Evolutionary conservation across 805 yeast genomes (phyloP).

Genomic region (Candida vartiovaarae): DNA sequence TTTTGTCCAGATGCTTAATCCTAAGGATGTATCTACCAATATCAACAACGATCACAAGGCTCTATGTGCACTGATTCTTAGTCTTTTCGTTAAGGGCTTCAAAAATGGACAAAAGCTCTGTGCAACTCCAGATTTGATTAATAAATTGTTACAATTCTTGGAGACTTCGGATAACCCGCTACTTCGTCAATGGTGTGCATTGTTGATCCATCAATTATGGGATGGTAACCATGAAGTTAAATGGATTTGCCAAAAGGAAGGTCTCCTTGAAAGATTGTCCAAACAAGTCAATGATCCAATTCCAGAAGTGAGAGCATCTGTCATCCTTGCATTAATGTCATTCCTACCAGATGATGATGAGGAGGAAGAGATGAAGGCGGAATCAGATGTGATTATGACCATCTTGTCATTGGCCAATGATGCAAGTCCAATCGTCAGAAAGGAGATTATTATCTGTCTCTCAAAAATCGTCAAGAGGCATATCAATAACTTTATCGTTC

Average conservation of each 20-base stretch:
- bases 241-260: slow-evolving; percentile 59
- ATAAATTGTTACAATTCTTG: slow-evolving; percentile 58
- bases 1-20: slow-evolving; percentile 71
- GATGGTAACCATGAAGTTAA: slow-evolving; percentile 66
- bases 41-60: slow-evolving; percentile 72
- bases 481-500: slow-evolving; percentile 68
- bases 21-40: slow-evolving; percentile 24
- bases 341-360: slow-evolving; percentile 46
- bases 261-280: slow-evolving; percentile 49
- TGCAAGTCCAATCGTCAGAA: slow-evolving; percentile 83
- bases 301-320: slow-evolving; percentile 90
- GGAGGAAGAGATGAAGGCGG: slow-evolving; percentile 50
- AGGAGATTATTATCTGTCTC: slow-evolving; percentile 73
- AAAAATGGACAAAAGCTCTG: slow-evolving; percentile 75
- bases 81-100: slow-evolving; percentile 78
- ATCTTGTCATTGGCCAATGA: slow-evolving; percentile 68
- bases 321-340: slow-evolving; percentile 63
- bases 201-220: slow-evolving; percentile 74
- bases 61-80: slow-evolving; percentile 85
- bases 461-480: slow-evolving; percentile 68
- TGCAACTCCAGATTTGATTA: slow-evolving; percentile 63
- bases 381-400: slow-evolving; percentile 60
- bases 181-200: slow-evolving; percentile 86
- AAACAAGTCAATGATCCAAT: slow-evolving; percentile 75
- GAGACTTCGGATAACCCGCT: slow-evolving; percentile 76